Percentiles rank a stretch among this genome's conserved stretches.
Conservation (phyloP, 2,329 filamentous ascomycete species). For the Curvularia lunata region DNA sequence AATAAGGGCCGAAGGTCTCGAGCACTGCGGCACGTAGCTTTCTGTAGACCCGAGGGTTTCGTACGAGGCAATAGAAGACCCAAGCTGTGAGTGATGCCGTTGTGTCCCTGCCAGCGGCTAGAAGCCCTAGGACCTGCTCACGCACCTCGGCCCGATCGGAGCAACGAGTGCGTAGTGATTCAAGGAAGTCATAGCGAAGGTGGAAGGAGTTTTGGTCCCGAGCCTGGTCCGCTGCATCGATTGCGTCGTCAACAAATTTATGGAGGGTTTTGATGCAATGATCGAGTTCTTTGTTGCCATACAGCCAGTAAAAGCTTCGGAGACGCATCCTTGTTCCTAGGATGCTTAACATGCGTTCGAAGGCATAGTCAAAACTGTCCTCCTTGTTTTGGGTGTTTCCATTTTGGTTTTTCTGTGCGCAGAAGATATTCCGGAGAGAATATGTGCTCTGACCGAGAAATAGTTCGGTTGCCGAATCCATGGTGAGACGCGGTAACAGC, state of each 20-base stretch:
- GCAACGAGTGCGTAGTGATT: slow-evolving; percentile 7
- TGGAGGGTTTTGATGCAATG: slow-evolving; percentile 9
- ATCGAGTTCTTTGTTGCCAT: slow-evolving; percentile 6
- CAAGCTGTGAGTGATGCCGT: slow-evolving; percentile 52
- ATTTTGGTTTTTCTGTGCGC: background rate
- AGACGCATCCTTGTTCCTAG: slow-evolving; percentile 12
- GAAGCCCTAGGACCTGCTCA: slow-evolving; percentile 57
- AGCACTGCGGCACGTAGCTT: slow-evolving; percentile 46
- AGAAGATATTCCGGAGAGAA: background rate
- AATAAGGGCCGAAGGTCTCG: slow-evolving; percentile 44
- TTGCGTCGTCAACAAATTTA: slow-evolving; percentile 8
- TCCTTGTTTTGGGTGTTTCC: background rate
- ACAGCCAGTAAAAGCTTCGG: slow-evolving; percentile 11
- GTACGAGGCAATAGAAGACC: slow-evolving; percentile 43
- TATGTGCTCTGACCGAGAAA: slow-evolving; percentile 8
- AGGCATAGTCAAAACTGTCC: slow-evolving; percentile 7
- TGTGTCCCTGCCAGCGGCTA: slow-evolving; percentile 62
- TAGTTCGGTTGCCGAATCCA: slow-evolving; percentile 12
- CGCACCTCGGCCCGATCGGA: slow-evolving; percentile 9
- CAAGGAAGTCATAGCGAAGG: slow-evolving; percentile 12
- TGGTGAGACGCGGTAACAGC: slow-evolving; percentile 7
- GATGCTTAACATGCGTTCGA: slow-evolving; percentile 11
- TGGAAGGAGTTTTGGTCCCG: background rate
- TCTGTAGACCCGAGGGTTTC: slow-evolving; percentile 44
- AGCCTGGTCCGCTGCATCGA: slow-evolving; percentile 9